Conservation (phyloP, 129 eudicot genomes). For the Escallonia rubra region DNA sequence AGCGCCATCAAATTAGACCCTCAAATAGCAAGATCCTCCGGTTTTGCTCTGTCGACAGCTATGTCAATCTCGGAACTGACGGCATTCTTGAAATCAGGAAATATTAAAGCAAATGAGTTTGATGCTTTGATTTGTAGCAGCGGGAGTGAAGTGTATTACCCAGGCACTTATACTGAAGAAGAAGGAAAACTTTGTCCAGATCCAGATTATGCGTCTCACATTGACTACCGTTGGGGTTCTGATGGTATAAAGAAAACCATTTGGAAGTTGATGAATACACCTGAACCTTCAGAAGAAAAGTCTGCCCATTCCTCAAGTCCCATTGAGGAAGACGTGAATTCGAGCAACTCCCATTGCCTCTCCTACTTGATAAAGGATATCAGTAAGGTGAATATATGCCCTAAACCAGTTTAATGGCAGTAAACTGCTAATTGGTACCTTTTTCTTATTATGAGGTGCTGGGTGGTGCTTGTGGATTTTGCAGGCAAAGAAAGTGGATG, state of each 20-base stretch:
- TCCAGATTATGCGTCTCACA: constrained; percentile 70
- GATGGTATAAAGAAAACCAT: constrained; percentile 77
- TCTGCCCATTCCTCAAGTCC: constrained; percentile 14
- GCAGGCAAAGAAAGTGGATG: constrained; percentile 87
- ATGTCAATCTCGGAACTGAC: constrained; percentile 60
- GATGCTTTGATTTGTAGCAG: constrained; percentile 84
- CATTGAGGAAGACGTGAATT: constrained; percentile 61
- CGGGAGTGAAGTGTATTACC: constrained; percentile 85
- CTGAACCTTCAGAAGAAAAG: constrained; percentile 36
- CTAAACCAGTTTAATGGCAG: neutral
- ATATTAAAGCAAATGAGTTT: constrained; percentile 61
- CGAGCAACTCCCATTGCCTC: constrained; percentile 78
- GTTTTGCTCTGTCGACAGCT: constrained; percentile 72
- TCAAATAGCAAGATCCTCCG: constrained; percentile 43
- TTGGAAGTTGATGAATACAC: constrained; percentile 60
- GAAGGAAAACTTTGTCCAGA: constrained; percentile 57
- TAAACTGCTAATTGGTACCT: neutral
- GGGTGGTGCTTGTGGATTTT: neutral
- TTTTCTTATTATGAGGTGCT: neutral
- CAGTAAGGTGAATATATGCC: constrained; percentile 36
- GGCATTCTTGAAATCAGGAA: constrained; percentile 51
- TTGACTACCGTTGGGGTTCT: constrained; percentile 88
- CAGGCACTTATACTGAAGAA: constrained; percentile 50
- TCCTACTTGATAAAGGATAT: constrained; percentile 69
- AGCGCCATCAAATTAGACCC: constrained; percentile 51